Evolutionary conservation across 495 filamentous ascomycete genomes (phyloP), one percentile per base, ranked within the genome.

Genomic region (Trichoderma erinaceum): DNA sequence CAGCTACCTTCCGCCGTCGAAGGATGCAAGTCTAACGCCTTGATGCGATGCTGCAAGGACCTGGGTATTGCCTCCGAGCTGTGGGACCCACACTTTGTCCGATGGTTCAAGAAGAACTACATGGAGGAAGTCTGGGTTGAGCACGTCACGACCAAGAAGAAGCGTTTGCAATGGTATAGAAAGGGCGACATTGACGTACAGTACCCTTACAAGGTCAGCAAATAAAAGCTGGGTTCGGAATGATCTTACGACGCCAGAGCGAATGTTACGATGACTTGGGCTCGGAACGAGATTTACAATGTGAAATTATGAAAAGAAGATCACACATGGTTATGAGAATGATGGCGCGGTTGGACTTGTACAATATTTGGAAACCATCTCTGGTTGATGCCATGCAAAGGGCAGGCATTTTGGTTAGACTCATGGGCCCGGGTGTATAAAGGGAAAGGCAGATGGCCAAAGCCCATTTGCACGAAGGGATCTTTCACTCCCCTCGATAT

Each of bases 21-120:
- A 77, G 95, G 95, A 23, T 96, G 92, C 81, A 96, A 97, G 76
- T 97, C 92, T 21, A 99, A 98, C 76, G 95, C 95, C 23, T 83
- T 99, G 67, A 92, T 97, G 83, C 90, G 95, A 29, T 97, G 92
- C 81, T 98, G 96, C 81, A 99, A 99, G 80, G 95, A 99, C 77
- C 84, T 99, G 27, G 95, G 95, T 15, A 89, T 99, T 67, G 96
- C 93, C 3, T 92, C 89, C 71, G 95, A 99, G 78, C 81, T 99
- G 50, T 99, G 95, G 95, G 95, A 99, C 80, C 95, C 95, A 64
- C 83, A 92, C 61, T 99, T 88, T 81, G 95, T 98, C 68, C 85
- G 89, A 71, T 77, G 88, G 72, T 83, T 90, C 76, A 89, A 87
- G 68, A 82, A 83, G 73, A 72, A 75, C 69, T 73, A 85, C 67